phyloP scores from a whole-genome alignment of 257 asterid genomes.

The Nicotiana tomentosiformis region DNA sequence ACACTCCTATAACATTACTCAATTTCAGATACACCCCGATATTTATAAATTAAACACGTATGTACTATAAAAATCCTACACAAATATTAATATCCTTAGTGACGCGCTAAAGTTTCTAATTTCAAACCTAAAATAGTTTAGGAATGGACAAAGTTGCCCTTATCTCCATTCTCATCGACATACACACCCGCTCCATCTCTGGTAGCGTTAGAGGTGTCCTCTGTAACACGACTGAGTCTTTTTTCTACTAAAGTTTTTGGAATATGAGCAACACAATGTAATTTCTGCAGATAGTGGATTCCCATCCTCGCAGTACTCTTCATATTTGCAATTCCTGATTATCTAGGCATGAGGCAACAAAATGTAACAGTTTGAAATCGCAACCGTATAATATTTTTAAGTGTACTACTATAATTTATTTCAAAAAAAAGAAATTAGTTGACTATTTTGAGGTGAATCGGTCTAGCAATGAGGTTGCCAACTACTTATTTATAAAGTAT shows the following conservation, averaged over 20 bases:
- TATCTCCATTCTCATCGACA: no score
- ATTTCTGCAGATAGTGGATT: slow-evolving; percentile 70
- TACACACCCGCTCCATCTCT: not conserved
- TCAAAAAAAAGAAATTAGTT: not conserved
- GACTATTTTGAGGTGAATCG: not conserved
- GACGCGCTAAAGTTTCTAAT: no score
- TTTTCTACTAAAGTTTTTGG: slow-evolving; percentile 79
- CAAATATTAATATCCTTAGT: no score
- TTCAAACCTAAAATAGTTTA: no score
- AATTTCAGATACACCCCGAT: no score
- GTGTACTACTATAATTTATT: no score
- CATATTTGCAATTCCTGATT: slow-evolving; percentile 36
- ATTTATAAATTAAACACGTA: no score
- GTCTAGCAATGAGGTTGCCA: not conserved
- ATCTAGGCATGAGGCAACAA: not conserved
- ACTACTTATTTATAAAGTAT: not conserved
- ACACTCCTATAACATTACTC: no score
- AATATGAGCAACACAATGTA: slow-evolving; percentile 52
- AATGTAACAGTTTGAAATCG: no score
- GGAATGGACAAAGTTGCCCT: no score
- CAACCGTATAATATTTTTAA: not conserved
- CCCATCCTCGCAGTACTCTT: slow-evolving; percentile 63
- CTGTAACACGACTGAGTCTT: slow-evolving; percentile 92
- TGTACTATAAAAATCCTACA: no score
- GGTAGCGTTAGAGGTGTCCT: slow-evolving; percentile 77